Percentiles rank a stretch among this genome's conserved stretches.
Conservation (phyloP, 331 rosid species). For the Spiraea crenata region DNA sequence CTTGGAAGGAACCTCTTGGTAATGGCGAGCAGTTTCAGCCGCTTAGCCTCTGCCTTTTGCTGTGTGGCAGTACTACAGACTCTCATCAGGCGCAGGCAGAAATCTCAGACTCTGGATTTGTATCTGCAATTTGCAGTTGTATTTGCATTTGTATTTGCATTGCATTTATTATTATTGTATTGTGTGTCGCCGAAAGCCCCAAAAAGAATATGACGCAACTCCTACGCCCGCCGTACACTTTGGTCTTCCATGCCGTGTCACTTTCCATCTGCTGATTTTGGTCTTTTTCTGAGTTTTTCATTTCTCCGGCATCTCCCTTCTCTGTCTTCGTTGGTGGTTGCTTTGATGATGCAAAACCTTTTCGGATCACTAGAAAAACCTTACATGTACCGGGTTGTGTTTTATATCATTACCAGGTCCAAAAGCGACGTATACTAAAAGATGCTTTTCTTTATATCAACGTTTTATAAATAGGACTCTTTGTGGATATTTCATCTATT, state of each 20-base stretch:
- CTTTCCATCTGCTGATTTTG: constrained; percentile 3
- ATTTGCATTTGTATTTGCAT: neutral
- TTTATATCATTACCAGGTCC: no score
- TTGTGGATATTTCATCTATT: no score
- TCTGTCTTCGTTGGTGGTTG: neutral
- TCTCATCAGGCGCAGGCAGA: no score
- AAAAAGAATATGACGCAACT: constrained; percentile 49
- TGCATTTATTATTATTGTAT: neutral
- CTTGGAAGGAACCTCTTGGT: constrained; percentile 48
- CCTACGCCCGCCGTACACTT: constrained; percentile 41
- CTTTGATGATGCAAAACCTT: neutral
- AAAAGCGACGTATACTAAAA: no score
- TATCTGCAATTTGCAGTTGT: neutral
- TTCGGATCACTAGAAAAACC: no score
- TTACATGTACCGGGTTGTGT: no score
- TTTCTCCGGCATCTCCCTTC: neutral
- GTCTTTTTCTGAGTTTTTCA: neutral
- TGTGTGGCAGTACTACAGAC: neutral
- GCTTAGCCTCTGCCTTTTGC: neutral
- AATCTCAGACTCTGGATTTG: neutral
- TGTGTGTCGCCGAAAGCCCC: constrained; percentile 1
- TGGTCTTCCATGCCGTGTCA: constrained; percentile 26
- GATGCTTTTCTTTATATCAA: no score
- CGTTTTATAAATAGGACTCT: no score
- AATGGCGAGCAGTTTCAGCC: constrained; percentile 5